Evolutionary conservation across 371 early-diverging fungal species (phyloP), one percentile per base, ranked within the genome.

Genomic region (Haplosporangium sp.): DNA sequence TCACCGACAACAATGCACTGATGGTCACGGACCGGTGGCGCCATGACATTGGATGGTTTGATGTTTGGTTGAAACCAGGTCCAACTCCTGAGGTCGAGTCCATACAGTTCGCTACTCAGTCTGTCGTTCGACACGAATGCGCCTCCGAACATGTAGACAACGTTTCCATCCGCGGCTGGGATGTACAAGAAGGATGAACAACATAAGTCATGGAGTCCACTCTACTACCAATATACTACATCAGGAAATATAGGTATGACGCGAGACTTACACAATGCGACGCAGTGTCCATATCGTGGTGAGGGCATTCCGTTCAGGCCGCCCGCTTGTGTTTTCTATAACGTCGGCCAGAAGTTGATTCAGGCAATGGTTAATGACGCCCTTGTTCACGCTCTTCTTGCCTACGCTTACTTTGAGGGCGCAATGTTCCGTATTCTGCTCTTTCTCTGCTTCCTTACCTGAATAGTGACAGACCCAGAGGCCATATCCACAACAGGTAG

Each of bases 1-100:
- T 77, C 69, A 29, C 79, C 79, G 0, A 77, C 64, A n/a, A 71
- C 51, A 55, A 72, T 59, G 56, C 79, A 77, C 43, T 71, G 67
- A 23, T 77, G 79, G 21, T 77, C 72, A 21, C 72, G 62, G 5
- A 77, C 79, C 11, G 68, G 58, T 12, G 79, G 64, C 6, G 72
- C 68, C 1, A 29, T 8, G 21, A 43, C 14, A 2, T 29, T 1
- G 2, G 64, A n/a, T 10, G 37, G 5, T 54, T 58, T 47, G 29
- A 64, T 54, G 21, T 55, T 9, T 14, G 70, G 77, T 12, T 60
- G 46, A 13, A 42, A 55, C 77, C 77, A 76, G 48, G 61, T 60
- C 77, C 77, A 76, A 6, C 71, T 71, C 54, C 48, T 20, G 7
- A 59, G 13, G 23, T 76, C 61, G 6, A 76, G 64, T 18, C 54